Base-by-base conservation (phyloP, 371 early-diverging fungal genomes). In the Mortierella sp. region DNA sequence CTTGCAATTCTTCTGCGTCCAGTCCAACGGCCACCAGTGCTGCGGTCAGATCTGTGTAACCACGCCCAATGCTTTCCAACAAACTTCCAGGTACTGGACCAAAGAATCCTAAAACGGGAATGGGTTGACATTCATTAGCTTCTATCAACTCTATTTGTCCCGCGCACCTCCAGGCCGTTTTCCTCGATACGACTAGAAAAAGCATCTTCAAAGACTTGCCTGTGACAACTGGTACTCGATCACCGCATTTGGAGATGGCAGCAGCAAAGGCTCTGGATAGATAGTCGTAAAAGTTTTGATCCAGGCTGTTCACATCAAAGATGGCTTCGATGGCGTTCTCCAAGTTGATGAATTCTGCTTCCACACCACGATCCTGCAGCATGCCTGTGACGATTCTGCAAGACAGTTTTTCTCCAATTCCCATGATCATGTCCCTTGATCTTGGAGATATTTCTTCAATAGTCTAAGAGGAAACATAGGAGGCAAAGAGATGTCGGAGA, bases 21-120 rank as follows among this genome's bases (percentile, higher is more conserved):
- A 95, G 72, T 1, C 94, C 98, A 2, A 96, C 98, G 0, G 99
- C 96, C 21, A 95, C 84, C 56, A 99, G 83, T 2, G 98, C 98
- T 18, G 98, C 97, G 19, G 96, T 94, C 54, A 98, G 85, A 80
- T 99, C 99, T 0, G 98, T 98, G 83, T 99, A 99, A 21, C 99
- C 99, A 56, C 98, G 95, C 2, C 99, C 99, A 59, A 99, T 91
- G 68, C 93, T 93, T 34, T 84, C 82, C 63, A 99, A 78, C 41
- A 99, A 81, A 79, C 94, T 88, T 21, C 98, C 98, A 16, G 99
- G 99, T 2, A 97, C 95, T 21, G 92, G 91, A 14, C 99, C 98
- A 82, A 99, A 91, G 83, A 91, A 99, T 19, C 99, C 95, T 73
- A 48, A 16, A 23, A 3, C 10, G 14, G 52, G 26, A 30, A 46